Evolutionary conservation across 1,284 basidiomycete genomes (phyloP), one percentile per base, ranked within the genome.

Genomic region (Austroboletus niveus): DNA sequence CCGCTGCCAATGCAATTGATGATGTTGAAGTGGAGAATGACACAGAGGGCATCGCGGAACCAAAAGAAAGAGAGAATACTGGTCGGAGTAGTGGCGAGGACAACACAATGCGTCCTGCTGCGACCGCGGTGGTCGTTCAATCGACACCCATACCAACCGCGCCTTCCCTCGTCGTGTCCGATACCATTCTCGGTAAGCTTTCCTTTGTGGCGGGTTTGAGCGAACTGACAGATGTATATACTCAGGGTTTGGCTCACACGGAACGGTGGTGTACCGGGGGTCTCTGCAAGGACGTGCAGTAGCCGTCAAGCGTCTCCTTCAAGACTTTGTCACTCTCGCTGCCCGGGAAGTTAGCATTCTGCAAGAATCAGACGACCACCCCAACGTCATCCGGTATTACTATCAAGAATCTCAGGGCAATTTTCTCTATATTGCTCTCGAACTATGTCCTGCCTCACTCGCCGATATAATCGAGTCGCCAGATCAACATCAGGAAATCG

Each of bases 321-420:
- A 89, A 60, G 95, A 98, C 69, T 99, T 98, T 66, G 93, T 97
- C 45, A 94, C 93, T 0, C 84, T 99, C 32, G 95, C 96, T 1
- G 84, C 89, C 9, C 91, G 96, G 51, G 97, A 99, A 75, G 95
- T 98, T 24, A 88, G 85, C 65, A 84, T 99, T 41, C 79, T 99
- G 3, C 93, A 96, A 72, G 95, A 98, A 66, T 92, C 91, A 39
- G 97, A 99, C 73, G 94, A 98, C 68, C 97, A 99, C 64, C 94
- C 94, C 5, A 98, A 99, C 70, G 95, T 99, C 62, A 96, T 99
- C 59, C 86, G 96, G 51, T 96, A 99, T 71, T 99, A 94, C 71
- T 99, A 94, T 73, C 94, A 98, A 76, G 96, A 99, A 74, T 80
- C 90, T 1, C 87, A 91, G 22, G 85, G 87, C 36, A 93, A 91